Evolutionary conservation across 768 basidiomycete species (phyloP).

Genomic region (Rhodotorula sphaerocarpa): DNA sequence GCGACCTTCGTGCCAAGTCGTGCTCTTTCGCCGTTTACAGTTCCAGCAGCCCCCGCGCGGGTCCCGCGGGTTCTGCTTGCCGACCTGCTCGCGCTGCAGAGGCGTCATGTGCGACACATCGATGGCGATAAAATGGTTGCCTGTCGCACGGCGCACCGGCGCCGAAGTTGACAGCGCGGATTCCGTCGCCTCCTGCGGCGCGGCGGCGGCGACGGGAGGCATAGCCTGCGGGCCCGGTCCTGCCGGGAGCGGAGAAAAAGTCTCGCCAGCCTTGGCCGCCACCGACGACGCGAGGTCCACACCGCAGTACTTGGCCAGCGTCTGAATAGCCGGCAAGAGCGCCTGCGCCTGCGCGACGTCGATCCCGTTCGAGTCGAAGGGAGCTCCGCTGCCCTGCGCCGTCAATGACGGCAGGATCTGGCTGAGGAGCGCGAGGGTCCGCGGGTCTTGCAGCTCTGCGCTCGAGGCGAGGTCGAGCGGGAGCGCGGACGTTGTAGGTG

Average conservation of each 20-base stretch:
- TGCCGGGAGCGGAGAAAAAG: not conserved
- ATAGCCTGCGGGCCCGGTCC: not conserved
- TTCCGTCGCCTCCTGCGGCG: not conserved
- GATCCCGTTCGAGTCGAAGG: not conserved
- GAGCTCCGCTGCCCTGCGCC: not conserved
- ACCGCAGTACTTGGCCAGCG: conserved; percentile 26
- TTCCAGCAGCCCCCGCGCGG: conserved; percentile 20
- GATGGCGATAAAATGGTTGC: conserved; percentile 21
- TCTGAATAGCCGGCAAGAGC: conserved; percentile 14
- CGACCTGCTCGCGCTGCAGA: not conserved
- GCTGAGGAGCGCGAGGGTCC: conserved; percentile 14
- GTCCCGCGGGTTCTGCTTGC: conserved; percentile 29
- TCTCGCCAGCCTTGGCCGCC: not conserved
- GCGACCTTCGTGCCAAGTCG: conserved; percentile 18
- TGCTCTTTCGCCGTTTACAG: conserved; percentile 33
- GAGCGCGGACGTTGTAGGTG: not conserved
- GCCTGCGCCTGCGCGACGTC: conserved; percentile 12
- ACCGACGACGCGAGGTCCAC: not conserved
- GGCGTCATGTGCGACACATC: not conserved
- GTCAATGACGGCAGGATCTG: conserved; percentile 19
- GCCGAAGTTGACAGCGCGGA: too few relatives aligned
- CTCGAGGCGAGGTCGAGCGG: not conserved
- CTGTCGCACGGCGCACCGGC: not conserved
- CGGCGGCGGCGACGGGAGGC: not conserved
- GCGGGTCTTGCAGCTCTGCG: conserved; percentile 13